Percentiles rank a stretch among this genome's conserved stretches.
These are phyloP conservation scores for Drechslerella stenobrocha DNA, from an alignment of 2,329 filamentous ascomycete species.

Conservation along the genomic window DNA sequence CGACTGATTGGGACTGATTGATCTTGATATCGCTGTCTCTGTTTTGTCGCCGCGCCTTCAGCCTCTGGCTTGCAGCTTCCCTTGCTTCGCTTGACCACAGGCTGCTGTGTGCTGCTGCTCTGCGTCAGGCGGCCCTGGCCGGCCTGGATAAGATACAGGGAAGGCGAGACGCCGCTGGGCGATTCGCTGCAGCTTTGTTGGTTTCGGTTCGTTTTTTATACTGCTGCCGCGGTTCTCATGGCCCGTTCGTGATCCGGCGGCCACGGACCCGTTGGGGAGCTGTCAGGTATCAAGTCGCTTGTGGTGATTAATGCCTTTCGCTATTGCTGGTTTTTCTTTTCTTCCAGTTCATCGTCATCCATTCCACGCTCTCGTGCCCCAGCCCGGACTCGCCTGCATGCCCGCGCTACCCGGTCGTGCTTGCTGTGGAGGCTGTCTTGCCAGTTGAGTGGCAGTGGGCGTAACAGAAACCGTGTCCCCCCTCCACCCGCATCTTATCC, in stretches of 20 bases:
- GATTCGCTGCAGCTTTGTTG: too few relatives aligned
- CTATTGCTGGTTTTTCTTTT: neutral
- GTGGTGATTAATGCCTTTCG: too few relatives aligned
- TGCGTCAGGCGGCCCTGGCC: slow-evolving; percentile 34
- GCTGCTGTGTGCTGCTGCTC: slow-evolving; percentile 16
- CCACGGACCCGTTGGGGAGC: too few relatives aligned
- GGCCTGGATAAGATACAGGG: slow-evolving; percentile 39
- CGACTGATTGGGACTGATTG: neutral
- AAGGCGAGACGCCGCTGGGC: too few relatives aligned
- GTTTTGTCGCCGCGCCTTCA: slow-evolving; percentile 26
- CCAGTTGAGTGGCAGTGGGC: slow-evolving; percentile 5
- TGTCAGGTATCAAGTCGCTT: too few relatives aligned
- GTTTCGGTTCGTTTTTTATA: too few relatives aligned
- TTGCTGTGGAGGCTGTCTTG: neutral
- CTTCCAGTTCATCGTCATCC: slow-evolving; percentile 4
- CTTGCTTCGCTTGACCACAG: neutral
- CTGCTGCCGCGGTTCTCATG: too few relatives aligned
- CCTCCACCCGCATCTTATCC: slow-evolving; percentile 18
- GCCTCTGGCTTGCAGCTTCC: slow-evolving; percentile 28
- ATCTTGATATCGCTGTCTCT: slow-evolving; percentile 4
- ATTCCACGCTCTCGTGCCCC: neutral
- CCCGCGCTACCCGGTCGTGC: slow-evolving; percentile 13
- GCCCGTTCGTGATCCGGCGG: too few relatives aligned
- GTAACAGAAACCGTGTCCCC: slow-evolving; percentile 48
- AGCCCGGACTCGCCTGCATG: slow-evolving; percentile 3